A percentile compares a stretch with the other conserved stretches of the same genome.
Evolutionary conservation across 148 eudicot genomes (phyloP).

Genomic region (Fagopyrum esculentum): DNA sequence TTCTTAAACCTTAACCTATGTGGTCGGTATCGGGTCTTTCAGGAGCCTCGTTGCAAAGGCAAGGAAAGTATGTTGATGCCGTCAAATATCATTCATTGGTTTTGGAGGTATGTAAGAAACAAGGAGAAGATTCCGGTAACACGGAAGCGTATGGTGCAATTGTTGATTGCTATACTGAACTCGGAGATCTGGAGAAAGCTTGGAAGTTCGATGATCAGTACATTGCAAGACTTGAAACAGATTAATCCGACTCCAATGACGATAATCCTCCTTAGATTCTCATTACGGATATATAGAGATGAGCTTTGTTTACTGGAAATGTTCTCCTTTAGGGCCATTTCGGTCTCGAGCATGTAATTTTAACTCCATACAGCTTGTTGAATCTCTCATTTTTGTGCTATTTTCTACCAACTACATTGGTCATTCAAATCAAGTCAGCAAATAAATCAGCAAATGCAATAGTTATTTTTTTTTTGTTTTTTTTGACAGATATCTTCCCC

Average conservation of each 20-base stretch:
- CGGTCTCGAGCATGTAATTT: background rate
- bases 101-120: slow-evolving; percentile 59
- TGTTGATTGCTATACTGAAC: slow-evolving; percentile 97
- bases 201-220: slow-evolving; percentile 77
- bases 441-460: too few relatives aligned
- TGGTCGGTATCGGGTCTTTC: too few relatives aligned
- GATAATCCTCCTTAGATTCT: background rate
- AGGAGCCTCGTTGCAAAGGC: slow-evolving; percentile 98
- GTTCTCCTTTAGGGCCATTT: background rate
- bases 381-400: slow-evolving; percentile 2
- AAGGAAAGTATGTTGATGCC: slow-evolving; percentile 78
- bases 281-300: background rate
- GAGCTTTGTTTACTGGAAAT: background rate
- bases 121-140: slow-evolving; percentile 73
- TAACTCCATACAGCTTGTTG: background rate
- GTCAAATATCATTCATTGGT: slow-evolving; percentile 83
- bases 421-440: background rate
- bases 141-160: slow-evolving; percentile 97
- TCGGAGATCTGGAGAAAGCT: slow-evolving; percentile 86
- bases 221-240: slow-evolving; percentile 66
- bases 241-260: slow-evolving; percentile 20
- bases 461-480: too few relatives aligned
- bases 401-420: background rate
- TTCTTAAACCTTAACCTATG: too few relatives aligned
- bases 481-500: too few relatives aligned